Conservation (phyloP, 768 basidiomycete genomes). For the Rhodotorula toruloides region DNA sequence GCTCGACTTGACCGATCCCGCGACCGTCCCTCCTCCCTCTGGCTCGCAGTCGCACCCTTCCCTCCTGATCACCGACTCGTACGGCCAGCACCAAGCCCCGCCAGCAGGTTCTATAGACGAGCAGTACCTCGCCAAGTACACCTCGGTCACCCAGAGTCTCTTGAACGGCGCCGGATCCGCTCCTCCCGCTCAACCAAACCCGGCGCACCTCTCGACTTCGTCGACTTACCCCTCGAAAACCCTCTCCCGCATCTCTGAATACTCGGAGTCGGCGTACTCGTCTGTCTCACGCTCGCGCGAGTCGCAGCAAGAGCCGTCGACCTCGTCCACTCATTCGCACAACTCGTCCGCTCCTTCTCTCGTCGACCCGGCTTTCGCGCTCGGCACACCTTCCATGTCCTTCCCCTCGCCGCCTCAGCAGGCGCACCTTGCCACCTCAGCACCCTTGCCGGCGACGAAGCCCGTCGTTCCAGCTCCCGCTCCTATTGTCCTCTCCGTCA, state of each 20-base stretch:
- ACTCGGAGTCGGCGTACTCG: constrained; percentile 30
- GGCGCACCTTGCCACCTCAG: background rate
- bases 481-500: background rate
- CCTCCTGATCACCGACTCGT: constrained; percentile 27
- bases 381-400: background rate
- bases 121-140: background rate
- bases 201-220: constrained; percentile 18
- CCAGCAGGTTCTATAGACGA: background rate
- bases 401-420: constrained; percentile 8
- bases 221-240: background rate
- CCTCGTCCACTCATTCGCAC: background rate
- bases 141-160: background rate
- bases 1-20: constrained; percentile 23
- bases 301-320: constrained; percentile 8
- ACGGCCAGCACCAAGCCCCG: background rate
- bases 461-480: background rate
- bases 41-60: constrained; percentile 11
- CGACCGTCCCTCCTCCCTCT: background rate
- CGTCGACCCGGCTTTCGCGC: background rate
- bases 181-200: background rate
- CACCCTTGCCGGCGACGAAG: background rate
- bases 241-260: constrained; percentile 24
- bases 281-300: constrained; percentile 5
- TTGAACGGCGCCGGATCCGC: background rate
- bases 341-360: constrained; percentile 4